Evolutionary conservation across 805 yeast species (phyloP), one percentile per base, ranked within the genome.

Genomic region (Candida sithepensis): DNA sequence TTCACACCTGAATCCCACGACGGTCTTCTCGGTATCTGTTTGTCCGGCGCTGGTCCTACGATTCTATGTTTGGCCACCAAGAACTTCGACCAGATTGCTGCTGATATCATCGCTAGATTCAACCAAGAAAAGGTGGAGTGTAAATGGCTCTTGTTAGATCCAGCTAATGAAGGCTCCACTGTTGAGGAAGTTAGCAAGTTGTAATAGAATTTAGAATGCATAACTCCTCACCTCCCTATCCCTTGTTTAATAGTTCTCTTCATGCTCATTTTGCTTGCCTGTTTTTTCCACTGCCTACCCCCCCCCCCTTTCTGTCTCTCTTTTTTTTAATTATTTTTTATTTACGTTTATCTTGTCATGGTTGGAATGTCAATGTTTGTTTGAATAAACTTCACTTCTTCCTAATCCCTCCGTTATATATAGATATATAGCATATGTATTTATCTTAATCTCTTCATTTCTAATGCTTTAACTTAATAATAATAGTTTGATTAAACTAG

Each of bases 41-140:
- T 94, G 49, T 86, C 96, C 23, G 99, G 99, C 45, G 99, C 99
- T 6, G 99, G 99, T 8, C 99, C 99, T 48, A 94, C 99, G 7
- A 91, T 94, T 48, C 72, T 94, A 53, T 96, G 96, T 38, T 76
- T 94, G 53, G 98, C 99, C 4, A 90, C 97, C 3, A 84, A 79
- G 18, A 87, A 88, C 65, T 94, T 82, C 57, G 97, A 90, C 7
- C 75, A 71, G 12, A 90, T 94, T 57, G 96, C 99, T 7, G 63
- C 66, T 5, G 87, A 82, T 45, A 90, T 94, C 53, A 75, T 89
- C 43, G 68, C 69, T 46, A 76, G 88, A 48, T 91, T 94, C 68
- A 66, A 74, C 44, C 71, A 80, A 53, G 84, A 86, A 55, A 59
- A 61, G 38, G 87, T 94, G 49, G 66, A 72, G 28, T 91, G 97